These are phyloP conservation scores for Nemophila menziesii DNA, from an alignment of 257 asterid species.

Conservation along the genomic window DNA sequence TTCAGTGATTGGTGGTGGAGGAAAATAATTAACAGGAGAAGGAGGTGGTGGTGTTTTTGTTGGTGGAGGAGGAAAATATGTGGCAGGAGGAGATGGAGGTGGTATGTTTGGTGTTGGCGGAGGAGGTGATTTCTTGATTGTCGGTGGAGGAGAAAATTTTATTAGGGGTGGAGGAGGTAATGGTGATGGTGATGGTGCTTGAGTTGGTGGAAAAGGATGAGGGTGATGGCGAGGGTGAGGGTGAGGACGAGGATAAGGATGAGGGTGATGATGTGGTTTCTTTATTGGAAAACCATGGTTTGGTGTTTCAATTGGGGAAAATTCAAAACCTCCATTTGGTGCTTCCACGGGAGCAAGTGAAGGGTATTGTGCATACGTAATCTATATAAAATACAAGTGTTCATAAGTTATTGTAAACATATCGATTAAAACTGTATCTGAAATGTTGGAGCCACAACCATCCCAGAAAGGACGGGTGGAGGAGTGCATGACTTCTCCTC, in stretches of 20 bases:
- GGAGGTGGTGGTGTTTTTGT: too few relatives aligned
- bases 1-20: conserved; percentile 6
- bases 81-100: conserved; percentile 5
- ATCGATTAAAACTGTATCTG: too few relatives aligned
- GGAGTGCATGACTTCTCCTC: too few relatives aligned
- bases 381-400: too few relatives aligned
- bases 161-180: conserved; percentile 3
- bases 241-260: background rate
- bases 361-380: too few relatives aligned
- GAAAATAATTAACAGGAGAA: conserved; percentile 6
- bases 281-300: conserved; percentile 1
- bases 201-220: background rate
- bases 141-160: background rate
- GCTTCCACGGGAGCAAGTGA: too few relatives aligned
- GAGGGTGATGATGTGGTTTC: background rate
- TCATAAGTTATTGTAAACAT: too few relatives aligned
- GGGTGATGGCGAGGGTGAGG: conserved; percentile 1
- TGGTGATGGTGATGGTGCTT: too few relatives aligned
- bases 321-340: too few relatives aligned
- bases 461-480: too few relatives aligned
- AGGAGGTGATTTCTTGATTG: background rate
- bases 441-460: too few relatives aligned
- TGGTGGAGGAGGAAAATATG: conserved; percentile 6
- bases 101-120: conserved; percentile 3
- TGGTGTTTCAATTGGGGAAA: background rate